Base-by-base conservation (phyloP, 2,329 filamentous ascomycete genomes). In the Hymenoscyphus infarciens region DNA sequence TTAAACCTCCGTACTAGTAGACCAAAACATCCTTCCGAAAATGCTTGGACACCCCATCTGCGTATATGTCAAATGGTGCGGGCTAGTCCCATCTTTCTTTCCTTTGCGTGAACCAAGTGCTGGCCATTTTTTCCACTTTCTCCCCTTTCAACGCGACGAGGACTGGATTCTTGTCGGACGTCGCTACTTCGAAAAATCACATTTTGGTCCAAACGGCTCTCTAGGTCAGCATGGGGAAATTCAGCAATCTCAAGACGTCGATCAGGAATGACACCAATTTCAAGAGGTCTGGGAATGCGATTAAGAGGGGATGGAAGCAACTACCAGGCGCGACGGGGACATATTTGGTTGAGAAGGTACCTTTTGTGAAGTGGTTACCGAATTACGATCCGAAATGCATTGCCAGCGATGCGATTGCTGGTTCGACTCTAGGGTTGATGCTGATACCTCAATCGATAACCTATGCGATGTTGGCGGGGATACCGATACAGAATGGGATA, bases 351-450 rank as follows among this genome's bases (percentile, higher is more conserved):
- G 83, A 86, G 64, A 88, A 88, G 71, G 75, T 86, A 2, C 86
- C 86, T 1, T 82, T 88, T 52, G 74, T 85, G 8, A 80, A 83
- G 57, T 89, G 86, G 86, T 77, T 88, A 0, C 85, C 86, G 11
- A 78, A 78, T 55, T 89, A 89, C 72, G 79, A 84, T 19, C 80
- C 78, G 5, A 75, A 80, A 78, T 89, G 85, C 86, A 70, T 88
- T 1, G 63, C 85, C 19, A 84, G 84, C 69, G 86, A 89, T 70
- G 73, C 82, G 11, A 82, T 88, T 66, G 85, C 83, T 11, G 86
- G 86, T 19, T 77, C 84, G 66, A 88, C 83, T 13, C 75, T 87
- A 29, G 84, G 83, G 8, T 77, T 86, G 31, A 81, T 86, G 77
- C 75, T 87, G 53, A 85, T 87, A 61, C 84, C 84, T 0, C 84